Conservation (phyloP, 495 filamentous ascomycete species). For the Thermothielavioides terrestris region DNA sequence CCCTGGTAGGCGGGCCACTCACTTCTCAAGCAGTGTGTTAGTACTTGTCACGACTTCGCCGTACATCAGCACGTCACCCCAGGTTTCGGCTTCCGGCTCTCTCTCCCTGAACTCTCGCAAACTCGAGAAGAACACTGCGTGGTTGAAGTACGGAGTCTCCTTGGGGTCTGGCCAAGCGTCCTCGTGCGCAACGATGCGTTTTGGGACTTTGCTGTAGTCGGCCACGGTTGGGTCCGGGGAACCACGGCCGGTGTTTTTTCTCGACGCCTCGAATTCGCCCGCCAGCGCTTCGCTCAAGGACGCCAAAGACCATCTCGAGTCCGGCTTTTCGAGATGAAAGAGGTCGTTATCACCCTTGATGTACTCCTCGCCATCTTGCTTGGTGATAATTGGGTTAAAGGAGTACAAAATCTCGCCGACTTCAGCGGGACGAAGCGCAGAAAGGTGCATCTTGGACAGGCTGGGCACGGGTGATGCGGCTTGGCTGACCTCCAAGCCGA, state of each 20-base stretch:
- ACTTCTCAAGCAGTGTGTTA: constrained; percentile 92
- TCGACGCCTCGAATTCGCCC: constrained; percentile 15
- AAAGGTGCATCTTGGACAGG: constrained; percentile 79
- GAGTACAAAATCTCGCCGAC: constrained; percentile 58
- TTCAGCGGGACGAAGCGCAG: constrained; percentile 54
- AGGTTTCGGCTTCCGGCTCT: constrained; percentile 47
- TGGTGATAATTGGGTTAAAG: constrained; percentile 59
- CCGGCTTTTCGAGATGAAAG: constrained; percentile 61
- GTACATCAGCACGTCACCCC: constrained; percentile 75
- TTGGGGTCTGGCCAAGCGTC: constrained; percentile 59
- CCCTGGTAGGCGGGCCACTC: constrained; percentile 8
- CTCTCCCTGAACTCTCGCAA: constrained; percentile 55
- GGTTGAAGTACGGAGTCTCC: constrained; percentile 83
- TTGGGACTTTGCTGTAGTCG: constrained; percentile 67
- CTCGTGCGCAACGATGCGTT: constrained; percentile 64
- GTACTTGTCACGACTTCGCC: constrained; percentile 92
- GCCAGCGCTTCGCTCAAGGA: constrained; percentile 29
- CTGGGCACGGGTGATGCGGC: constrained; percentile 64
- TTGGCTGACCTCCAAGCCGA: constrained; percentile 69
- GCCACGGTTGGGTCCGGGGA: constrained; percentile 51
- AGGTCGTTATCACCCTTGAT: constrained; percentile 80
- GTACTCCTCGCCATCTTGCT: constrained; percentile 59
- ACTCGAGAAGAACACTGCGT: constrained; percentile 67
- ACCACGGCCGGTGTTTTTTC: constrained; percentile 15
- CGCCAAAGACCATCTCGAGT: constrained; percentile 51